Evolutionary conservation across 129 eudicot genomes (phyloP), one percentile per base, ranked within the genome.

Genomic region (Ambrosia artemisiifolia): DNA sequence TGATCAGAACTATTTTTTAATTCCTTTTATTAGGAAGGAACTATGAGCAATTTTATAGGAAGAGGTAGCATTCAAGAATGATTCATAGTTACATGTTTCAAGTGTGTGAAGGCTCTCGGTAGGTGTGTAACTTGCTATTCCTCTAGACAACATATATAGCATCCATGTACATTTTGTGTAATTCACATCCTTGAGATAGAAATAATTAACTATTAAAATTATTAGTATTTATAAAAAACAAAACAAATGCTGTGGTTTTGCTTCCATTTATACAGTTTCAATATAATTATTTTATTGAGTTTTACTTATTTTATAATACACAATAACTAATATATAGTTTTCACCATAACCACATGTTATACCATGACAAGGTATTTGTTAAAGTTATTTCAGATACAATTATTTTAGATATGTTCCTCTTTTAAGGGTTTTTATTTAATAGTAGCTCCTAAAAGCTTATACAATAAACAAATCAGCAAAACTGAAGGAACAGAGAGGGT

Each of bases 21-120:
- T 9, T 33, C 54, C 18, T 30, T 24, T 70, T 75, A 91, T 95
- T 76, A 88, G 88, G 97, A 85, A 71, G 86, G 79, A 71, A 88
- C 84, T 81, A 60, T 87, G 59, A 78, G 72, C 69, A 51, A 66
- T 43, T 30, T 73, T 65, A 66, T 72, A 11, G 73, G 79, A 76
- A 80, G 80, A 63, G 85, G 82, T 42, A 51, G 40, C 72, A 63
- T 68, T 54, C 70, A 28, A 81, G 82, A 76, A 78, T 77, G 70
- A 74, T 63, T 40, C 18, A 16, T 11, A 12, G 10, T 33, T 35
- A 9, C 14, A 35, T 38, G 73, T 75, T 42, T 6, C 54, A 7
- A 55, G 67, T 75, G 55, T 48, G 51, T 14, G 75, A 50, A 16
- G 67, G 80, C 50, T 20, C n/a, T 17, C 32, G 6, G 49, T 57